Evolutionary conservation across 805 yeast genomes (phyloP).

Genomic region (Ogataea glucozyma): DNA sequence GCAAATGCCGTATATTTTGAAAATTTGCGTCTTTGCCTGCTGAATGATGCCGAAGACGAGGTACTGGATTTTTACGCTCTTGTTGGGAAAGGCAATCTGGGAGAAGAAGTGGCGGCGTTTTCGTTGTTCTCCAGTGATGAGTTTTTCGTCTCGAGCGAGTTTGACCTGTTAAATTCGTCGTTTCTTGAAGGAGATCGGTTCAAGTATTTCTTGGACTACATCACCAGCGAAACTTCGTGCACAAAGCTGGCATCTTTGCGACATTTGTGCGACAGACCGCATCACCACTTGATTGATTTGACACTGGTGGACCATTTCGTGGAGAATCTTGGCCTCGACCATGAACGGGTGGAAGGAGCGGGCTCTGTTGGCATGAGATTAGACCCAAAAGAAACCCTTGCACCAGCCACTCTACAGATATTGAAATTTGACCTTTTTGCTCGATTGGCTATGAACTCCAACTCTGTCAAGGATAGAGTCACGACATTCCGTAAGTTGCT

Average conservation of each 20-base stretch:
- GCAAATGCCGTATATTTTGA: constrained; percentile 14
- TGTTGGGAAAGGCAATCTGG: constrained; percentile 10
- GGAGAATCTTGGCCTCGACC: constrained; percentile 12
- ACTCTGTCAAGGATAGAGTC: too few species aligned
- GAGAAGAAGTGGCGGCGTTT: neutral
- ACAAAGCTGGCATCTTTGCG: neutral
- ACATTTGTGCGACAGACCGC: neutral
- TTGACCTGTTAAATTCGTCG: constrained; percentile 1
- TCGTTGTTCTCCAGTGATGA: constrained; percentile 6
- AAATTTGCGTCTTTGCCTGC: constrained; percentile 12
- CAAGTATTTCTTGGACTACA: constrained; percentile 5
- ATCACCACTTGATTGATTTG: neutral
- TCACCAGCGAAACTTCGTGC: constrained; percentile 4
- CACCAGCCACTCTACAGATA: constrained; percentile 15
- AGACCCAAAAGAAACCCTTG: constrained; percentile 14
- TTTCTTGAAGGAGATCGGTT: constrained; percentile 4
- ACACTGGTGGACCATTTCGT: constrained; percentile 4
- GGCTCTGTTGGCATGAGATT: constrained; percentile 4
- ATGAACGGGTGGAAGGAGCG: neutral
- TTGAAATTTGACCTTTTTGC: constrained; percentile 15
- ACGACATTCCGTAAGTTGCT: constrained; percentile 4
- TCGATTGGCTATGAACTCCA: constrained; percentile 3
- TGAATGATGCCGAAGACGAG: constrained; percentile 12
- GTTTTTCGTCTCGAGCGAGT: constrained; percentile 1
- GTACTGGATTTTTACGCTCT: constrained; percentile 20